Evolutionary conservation across 768 basidiomycete species (phyloP), one percentile per base, ranked within the genome.

Genomic region (Polyporus arcularius): DNA sequence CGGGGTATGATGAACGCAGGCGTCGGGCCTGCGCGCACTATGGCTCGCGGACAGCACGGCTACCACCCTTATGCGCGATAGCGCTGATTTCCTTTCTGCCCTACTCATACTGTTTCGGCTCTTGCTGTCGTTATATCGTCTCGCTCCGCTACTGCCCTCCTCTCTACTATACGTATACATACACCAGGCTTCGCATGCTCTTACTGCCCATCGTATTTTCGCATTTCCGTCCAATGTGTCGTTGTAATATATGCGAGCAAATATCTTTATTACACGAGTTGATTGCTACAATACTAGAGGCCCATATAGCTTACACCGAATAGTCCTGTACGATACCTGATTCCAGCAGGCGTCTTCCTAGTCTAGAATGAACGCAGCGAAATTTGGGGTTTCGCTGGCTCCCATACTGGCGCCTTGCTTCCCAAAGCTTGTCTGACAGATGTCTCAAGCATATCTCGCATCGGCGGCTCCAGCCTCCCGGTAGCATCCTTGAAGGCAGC

Each of bases 401-500:
- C 68, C 65, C 67, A 80, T 76, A 21, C 67, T 57, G 11, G 68
- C 31, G 75, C 67, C 15, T 75, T 71, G 14, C 71, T 69, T 4
- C 82, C 80, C 32, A 96, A 82, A 4, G 88, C 87, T 55, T 87
- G 86, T 62, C 95, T 82, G 52, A 97, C 83, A 0, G 90, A 88
- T 46, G 81, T 79, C 71, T 98, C 96, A 53, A 98, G 72, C 26
- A 82, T 74, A 50, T 87, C 85, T 47, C 86, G 77, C 6, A 79
- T 79, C 0, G 79, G 72, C 7, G 78, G 70, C 31, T 88, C 86
- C 21, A 98, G 78, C 50, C 82, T 85, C 9, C 77, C 80, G 2
- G 91, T 88, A 1, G 90, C 92, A 47, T 94, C 92, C 71, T 92
- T 94, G 82, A 98, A 98, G 12, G 89, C 83, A 4, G 76, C 70